Evolutionary conservation across 2,329 filamentous ascomycete genomes (phyloP), one percentile per base, ranked within the genome.

Genomic region (Graphiopsis chlorocephala): DNA sequence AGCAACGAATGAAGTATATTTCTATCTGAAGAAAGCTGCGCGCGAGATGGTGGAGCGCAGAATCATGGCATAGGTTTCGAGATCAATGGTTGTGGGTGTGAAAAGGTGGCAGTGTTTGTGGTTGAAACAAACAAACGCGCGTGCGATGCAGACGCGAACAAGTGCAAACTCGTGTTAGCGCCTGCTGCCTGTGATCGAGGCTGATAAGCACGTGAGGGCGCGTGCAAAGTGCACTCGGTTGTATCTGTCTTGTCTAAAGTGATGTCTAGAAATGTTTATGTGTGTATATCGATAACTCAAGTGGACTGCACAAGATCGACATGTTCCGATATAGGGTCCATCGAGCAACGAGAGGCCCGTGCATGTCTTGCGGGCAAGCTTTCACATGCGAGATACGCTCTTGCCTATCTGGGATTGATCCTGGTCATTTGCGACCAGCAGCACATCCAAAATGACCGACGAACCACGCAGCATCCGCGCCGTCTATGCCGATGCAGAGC

Each of bases 401-500:
- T 53, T 53, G 29, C 50, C 50, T 53, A 53, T 53, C 50, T 53
- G 50, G 50, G 50, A 31, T 53, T 28, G 50, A 31, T 31, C 28
- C 50, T 53, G 31, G 50, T 53, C 50, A 53, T 53, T 28, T 53
- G 38, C 38, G 38, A 45, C n/a, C 38, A 45, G 38, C 38, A 45
- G 10, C 45, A 52, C 26, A 23, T 23, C 15, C 33, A 58, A 33
- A 26, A 64, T 79, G 77, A 79, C 79, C 68, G 80, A 83, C 38
- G 53, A 83, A 70, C 79, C 82, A 2, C 78, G 83, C 70, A 87
- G 78, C 69, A 82, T 90, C 29, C 81, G 83, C 57, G 78, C 81
- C 1, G 76, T 87, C 5, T 88, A 73, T 67, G 67, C 66, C 26
- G 72, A 73, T n/a, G 88, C 86, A 29, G 87, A 89, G 69, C 75